A percentile compares a stretch with the other conserved stretches of the same genome.
Evolutionary conservation across 2,329 filamentous ascomycete species (phyloP).

Genomic region (Nothomitra cinnamomea): DNA sequence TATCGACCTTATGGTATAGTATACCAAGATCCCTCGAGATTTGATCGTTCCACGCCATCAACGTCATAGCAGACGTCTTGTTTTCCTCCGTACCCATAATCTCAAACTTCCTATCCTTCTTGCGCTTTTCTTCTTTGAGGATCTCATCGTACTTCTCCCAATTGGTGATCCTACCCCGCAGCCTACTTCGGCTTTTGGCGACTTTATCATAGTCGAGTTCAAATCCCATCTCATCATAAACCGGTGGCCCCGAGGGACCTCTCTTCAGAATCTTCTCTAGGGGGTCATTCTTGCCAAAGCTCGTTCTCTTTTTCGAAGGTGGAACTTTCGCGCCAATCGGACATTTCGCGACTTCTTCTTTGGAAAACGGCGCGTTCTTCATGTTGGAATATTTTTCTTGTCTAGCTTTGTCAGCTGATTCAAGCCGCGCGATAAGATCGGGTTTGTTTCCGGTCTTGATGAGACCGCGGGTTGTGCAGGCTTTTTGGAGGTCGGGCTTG

Average conservation of each 20-base stretch:
- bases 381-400: background rate
- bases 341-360: background rate
- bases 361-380: background rate
- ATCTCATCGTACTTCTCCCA: background rate
- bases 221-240: constrained; percentile 8
- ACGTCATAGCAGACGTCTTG: background rate
- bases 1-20: constrained; percentile 7
- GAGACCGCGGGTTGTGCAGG: background rate
- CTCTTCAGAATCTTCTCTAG: background rate
- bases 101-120: background rate
- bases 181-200: background rate
- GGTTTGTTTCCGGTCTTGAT: background rate
- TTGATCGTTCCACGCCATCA: constrained; percentile 6
- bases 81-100: background rate
- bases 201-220: constrained; percentile 10
- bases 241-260: constrained; percentile 8
- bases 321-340: constrained; percentile 1
- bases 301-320: background rate
- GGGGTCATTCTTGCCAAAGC: background rate
- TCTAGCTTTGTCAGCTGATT: background rate
- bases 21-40: constrained; percentile 10
- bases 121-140: background rate
- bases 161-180: background rate
- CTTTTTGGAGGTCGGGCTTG: background rate
- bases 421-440: background rate